Percentiles rank a stretch among this genome's conserved stretches.
phyloP scores from a whole-genome alignment of 2,329 filamentous ascomycete genomes.

The Balansia obtecta region DNA sequence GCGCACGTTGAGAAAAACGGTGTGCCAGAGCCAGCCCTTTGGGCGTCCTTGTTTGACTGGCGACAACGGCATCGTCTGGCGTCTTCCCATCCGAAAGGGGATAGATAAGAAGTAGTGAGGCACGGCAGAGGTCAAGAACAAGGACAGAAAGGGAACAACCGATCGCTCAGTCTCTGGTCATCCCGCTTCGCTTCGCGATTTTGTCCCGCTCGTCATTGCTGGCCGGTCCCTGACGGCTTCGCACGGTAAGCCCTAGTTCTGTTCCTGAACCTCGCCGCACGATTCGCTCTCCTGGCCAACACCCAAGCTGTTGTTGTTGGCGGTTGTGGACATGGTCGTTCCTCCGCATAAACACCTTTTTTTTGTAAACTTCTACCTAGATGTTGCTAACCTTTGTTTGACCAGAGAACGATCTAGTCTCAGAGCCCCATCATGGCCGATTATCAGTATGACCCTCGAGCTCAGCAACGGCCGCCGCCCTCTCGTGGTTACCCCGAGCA shows the following conservation, averaged over 20 bases:
- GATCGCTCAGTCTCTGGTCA: not conserved
- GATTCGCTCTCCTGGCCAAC: not conserved
- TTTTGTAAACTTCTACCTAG: not conserved
- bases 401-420: not conserved
- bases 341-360: not conserved
- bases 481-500: constrained; percentile 37
- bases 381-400: not conserved
- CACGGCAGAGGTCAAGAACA: not conserved
- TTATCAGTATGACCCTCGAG: constrained; percentile 42
- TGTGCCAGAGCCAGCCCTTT: not conserved
- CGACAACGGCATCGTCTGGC: not conserved
- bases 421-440: constrained; percentile 37
- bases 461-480: constrained; percentile 25
- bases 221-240: constrained; percentile 3
- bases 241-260: constrained; percentile 1
- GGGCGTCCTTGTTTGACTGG: not conserved
- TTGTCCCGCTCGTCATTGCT: constrained; percentile 2
- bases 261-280: not conserved
- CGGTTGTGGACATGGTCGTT: not conserved
- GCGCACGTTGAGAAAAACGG: not conserved
- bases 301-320: not conserved
- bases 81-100: too few relatives aligned
- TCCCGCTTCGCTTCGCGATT: not conserved
- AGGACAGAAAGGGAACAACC: not conserved
- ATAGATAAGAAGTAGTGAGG: too few relatives aligned